A percentile compares a stretch with the other conserved stretches of the same genome.
Conservation (phyloP, 2,329 filamentous ascomycete genomes). For the Phoma herbarum region DNA sequence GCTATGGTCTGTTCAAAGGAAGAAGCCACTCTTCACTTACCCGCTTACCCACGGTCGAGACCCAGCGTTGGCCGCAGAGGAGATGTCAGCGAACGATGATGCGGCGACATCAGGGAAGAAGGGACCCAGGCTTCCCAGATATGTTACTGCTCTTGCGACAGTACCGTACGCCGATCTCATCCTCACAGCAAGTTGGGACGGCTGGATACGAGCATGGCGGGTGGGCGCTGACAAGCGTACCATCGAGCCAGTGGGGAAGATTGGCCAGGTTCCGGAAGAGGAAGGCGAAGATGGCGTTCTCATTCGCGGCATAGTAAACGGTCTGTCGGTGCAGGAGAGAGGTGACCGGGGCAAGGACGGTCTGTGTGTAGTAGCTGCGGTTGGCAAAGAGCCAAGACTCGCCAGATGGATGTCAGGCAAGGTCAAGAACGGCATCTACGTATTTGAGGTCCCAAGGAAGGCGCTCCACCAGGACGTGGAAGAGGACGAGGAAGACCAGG, state of each 20-base stretch:
- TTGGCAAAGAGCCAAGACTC: constrained; percentile 85
- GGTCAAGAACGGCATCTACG: constrained; percentile 82
- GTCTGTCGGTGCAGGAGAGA: constrained; percentile 84
- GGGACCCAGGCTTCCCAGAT: constrained; percentile 72
- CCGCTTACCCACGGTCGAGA: constrained; percentile 87
- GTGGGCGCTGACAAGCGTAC: constrained; percentile 77
- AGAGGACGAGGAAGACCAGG: constrained; percentile 13
- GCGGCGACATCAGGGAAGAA: constrained; percentile 61
- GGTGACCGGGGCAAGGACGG: constrained; percentile 77
- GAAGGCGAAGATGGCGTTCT: constrained; percentile 34
- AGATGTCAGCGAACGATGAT: constrained; percentile 71
- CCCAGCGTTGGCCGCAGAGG: constrained; percentile 69
- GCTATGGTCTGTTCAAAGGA: constrained; percentile 90
- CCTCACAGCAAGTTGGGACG: constrained; percentile 94
- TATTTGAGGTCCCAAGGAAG: constrained; percentile 78
- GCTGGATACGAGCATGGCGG: constrained; percentile 83
- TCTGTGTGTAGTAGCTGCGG: constrained; percentile 82
- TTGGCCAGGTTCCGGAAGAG: constrained; percentile 58
- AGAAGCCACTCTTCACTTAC: constrained; percentile 87
- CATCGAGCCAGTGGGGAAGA: constrained; percentile 74
- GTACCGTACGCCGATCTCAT: constrained; percentile 92
- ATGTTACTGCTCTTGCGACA: constrained; percentile 87
- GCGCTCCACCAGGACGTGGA: constrained; percentile 30
- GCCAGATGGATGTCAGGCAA: constrained; percentile 77
- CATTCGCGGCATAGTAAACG: constrained; percentile 84